Percentiles rank a stretch among this genome's conserved stretches.
Evolutionary conservation across 768 basidiomycete species (phyloP).

Genomic region (Lentinula sp.): DNA sequence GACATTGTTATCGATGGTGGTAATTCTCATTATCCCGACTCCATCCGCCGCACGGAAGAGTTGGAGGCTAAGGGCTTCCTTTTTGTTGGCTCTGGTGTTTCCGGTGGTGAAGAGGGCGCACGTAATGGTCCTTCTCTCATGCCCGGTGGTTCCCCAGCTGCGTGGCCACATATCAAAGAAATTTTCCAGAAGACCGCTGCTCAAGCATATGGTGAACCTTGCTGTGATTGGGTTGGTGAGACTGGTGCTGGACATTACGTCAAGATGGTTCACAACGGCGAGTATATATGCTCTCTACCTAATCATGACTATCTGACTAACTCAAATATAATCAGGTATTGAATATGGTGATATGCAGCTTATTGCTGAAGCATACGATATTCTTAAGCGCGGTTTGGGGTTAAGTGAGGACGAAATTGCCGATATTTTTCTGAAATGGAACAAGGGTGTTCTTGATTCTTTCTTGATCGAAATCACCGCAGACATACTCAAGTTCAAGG

Average conservation of each 20-base stretch:
- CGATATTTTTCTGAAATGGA: constrained; percentile 91
- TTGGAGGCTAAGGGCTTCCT: constrained; percentile 92
- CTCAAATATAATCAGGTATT: constrained; percentile 61
- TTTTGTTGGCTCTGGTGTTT: constrained; percentile 98
- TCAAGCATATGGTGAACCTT: constrained; percentile 90
- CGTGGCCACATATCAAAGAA: constrained; percentile 95
- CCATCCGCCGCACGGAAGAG: constrained; percentile 89
- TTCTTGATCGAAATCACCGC: constrained; percentile 99
- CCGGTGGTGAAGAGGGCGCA: constrained; percentile 98
- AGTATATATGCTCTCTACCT: constrained; percentile 13
- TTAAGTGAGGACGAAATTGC: constrained; percentile 86
- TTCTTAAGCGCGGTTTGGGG: constrained; percentile 94
- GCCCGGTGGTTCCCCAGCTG: constrained; percentile 93
- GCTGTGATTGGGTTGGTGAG: constrained; percentile 99
- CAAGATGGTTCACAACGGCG: constrained; percentile 99
- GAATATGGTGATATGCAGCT: constrained; percentile 99
- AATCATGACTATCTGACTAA: constrained; percentile 8
- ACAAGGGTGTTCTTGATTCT: constrained; percentile 98
- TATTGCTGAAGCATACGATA: constrained; percentile 98
- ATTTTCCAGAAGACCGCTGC: constrained; percentile 99
- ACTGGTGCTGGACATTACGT: constrained; percentile 96
- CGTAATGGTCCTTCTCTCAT: constrained; percentile 96
- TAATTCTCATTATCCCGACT: constrained; percentile 98
- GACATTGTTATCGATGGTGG: constrained; percentile 99
- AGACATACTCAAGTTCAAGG: constrained; percentile 96